A percentile compares a stretch with the other conserved stretches of the same genome.
Conservation (phyloP, 2,329 filamentous ascomycete species). For the Blastomyces emzantsi region DNA sequence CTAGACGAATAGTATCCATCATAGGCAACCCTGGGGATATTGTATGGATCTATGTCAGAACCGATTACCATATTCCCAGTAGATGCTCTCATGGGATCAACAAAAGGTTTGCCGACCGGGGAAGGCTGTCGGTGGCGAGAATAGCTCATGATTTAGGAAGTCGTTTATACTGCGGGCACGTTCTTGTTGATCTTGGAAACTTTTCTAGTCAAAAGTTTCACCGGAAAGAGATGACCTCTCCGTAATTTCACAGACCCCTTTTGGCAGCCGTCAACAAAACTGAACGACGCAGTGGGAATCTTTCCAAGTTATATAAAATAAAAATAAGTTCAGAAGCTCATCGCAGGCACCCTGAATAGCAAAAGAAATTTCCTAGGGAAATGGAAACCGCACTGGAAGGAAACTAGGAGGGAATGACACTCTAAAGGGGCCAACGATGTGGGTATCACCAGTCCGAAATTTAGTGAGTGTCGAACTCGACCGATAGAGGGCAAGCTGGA, state of each 20-base stretch:
- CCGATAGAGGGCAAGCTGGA: background rate
- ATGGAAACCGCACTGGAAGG: background rate
- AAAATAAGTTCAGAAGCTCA: background rate
- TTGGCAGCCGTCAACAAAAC: background rate
- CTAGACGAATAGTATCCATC: slow-evolving; percentile 26
- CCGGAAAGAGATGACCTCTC: background rate
- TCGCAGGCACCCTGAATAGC: background rate
- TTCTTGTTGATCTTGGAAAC: background rate
- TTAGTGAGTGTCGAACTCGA: background rate
- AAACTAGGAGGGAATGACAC: background rate
- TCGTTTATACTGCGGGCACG: background rate
- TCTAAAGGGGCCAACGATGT: background rate
- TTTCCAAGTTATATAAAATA: background rate
- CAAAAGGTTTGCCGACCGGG: slow-evolving; percentile 25
- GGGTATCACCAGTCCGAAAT: background rate
- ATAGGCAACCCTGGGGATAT: slow-evolving; percentile 22
- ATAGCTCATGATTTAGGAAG: slow-evolving; percentile 21
- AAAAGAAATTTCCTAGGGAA: background rate
- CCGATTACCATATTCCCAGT: slow-evolving; percentile 32
- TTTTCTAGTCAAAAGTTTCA: background rate
- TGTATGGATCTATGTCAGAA: slow-evolving; percentile 29
- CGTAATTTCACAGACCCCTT: background rate
- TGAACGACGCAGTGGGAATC: background rate
- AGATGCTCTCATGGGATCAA: slow-evolving; percentile 34
- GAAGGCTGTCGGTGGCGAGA: slow-evolving; percentile 29